phyloP scores from a whole-genome alignment of 164 flowering plant species.

The Magnolia officinalis region DNA sequence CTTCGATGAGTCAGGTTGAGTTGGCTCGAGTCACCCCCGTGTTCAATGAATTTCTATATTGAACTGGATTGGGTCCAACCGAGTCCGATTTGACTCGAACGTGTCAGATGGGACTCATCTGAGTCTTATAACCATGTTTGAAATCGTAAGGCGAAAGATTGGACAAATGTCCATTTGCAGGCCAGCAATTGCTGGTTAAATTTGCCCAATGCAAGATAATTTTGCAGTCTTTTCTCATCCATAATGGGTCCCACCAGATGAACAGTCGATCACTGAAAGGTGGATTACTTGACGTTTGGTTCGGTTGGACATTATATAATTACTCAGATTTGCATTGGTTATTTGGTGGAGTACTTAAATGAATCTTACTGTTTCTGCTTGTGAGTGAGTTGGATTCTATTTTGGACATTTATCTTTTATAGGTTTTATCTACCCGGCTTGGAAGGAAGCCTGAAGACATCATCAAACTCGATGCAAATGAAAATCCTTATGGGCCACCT shows the following conservation, averaged over 20 bases:
- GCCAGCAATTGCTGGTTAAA: too few species aligned
- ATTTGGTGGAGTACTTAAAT: not conserved
- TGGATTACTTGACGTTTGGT: not conserved
- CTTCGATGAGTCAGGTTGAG: too few species aligned
- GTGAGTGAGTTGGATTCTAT: too few species aligned
- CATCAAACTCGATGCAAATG: conserved; percentile 94
- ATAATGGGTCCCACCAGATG: not conserved
- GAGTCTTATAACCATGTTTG: too few species aligned
- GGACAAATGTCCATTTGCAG: too few species aligned
- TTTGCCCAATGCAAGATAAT: not conserved
- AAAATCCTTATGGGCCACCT: conserved; percentile 99
- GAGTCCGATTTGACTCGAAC: too few species aligned
- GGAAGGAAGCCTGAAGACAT: conserved; percentile 98
- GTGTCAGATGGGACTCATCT: too few species aligned
- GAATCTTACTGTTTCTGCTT: too few species aligned
- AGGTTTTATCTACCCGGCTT: conserved; percentile 84
- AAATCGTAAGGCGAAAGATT: too few species aligned
- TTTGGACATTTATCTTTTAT: conserved; percentile 2
- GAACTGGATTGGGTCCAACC: too few species aligned
- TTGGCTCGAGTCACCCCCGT: too few species aligned
- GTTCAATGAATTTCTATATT: too few species aligned
- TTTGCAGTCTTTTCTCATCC: not conserved
- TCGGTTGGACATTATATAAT: not conserved
- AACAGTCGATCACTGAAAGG: not conserved
- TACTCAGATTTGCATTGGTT: not conserved